A percentile compares a stretch with the other conserved stretches of the same genome.
phyloP scores from a whole-genome alignment of 2,329 filamentous ascomycete species.

The Apiospora phragmitis region DNA sequence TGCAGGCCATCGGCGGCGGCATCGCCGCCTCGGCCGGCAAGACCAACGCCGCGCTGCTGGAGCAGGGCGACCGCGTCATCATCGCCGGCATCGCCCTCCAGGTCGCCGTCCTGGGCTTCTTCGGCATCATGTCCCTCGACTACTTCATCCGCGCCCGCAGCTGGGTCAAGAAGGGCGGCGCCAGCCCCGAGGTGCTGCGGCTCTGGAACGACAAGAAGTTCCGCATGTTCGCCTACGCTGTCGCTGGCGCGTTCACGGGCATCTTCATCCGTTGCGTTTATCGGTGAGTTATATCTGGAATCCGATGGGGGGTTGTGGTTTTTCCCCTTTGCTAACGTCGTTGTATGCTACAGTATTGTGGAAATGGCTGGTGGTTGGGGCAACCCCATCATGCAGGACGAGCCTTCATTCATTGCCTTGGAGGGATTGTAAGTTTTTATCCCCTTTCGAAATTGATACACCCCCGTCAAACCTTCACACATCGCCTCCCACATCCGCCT shows the following conservation, averaged over 20 bases:
- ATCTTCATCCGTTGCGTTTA: constrained; percentile 57
- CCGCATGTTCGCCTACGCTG: constrained; percentile 44
- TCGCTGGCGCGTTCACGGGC: constrained; percentile 43
- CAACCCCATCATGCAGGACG: constrained; percentile 63
- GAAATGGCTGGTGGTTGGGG: constrained; percentile 67
- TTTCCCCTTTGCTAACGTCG: not conserved
- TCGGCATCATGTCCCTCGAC: constrained; percentile 45
- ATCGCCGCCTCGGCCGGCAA: constrained; percentile 51
- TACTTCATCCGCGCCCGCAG: constrained; percentile 44
- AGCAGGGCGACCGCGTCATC: constrained; percentile 51
- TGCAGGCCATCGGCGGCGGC: constrained; percentile 59
- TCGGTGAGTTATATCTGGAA: constrained; percentile 41
- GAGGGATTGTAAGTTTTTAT: constrained; percentile 49
- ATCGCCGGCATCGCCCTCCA: constrained; percentile 56
- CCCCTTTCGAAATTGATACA: too few species aligned
- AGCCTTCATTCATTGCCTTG: constrained; percentile 59
- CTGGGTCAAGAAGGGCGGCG: constrained; percentile 37
- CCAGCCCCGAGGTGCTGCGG: constrained; percentile 29
- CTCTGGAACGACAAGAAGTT: constrained; percentile 47
- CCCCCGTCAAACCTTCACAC: not conserved
- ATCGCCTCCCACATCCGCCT: not conserved
- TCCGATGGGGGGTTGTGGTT: not conserved
- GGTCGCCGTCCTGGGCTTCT: constrained; percentile 49
- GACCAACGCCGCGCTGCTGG: constrained; percentile 39
- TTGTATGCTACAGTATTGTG: constrained; percentile 45